These are phyloP conservation scores for Debaryomyces singareniensis DNA, from an alignment of 1,139 yeast genomes.

Conservation along the genomic window DNA sequence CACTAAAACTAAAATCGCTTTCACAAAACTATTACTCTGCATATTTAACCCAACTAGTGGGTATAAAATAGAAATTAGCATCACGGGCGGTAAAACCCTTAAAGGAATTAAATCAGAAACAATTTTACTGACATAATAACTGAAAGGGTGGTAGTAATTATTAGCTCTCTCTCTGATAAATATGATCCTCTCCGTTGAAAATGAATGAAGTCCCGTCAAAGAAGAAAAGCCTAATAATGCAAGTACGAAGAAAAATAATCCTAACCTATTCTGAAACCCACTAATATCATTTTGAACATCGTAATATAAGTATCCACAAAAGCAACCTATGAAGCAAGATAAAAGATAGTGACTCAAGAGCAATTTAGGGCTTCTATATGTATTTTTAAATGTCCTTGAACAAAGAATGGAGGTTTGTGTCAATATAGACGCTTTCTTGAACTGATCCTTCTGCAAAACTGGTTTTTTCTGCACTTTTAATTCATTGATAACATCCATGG, in stretches of 20 bases:
- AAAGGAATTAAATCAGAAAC: slow-evolving; percentile 86
- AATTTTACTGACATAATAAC: slow-evolving; percentile 80
- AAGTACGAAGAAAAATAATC: slow-evolving; percentile 81
- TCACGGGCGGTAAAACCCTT: slow-evolving; percentile 82
- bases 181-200: slow-evolving; percentile 80
- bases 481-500: slow-evolving; percentile 42
- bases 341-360: slow-evolving; percentile 76
- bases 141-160: slow-evolving; percentile 81
- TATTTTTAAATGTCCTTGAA: slow-evolving; percentile 83
- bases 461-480: slow-evolving; percentile 16
- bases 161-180: slow-evolving; percentile 91
- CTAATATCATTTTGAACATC: slow-evolving; percentile 81
- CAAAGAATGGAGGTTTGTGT: slow-evolving; percentile 67
- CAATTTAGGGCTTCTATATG: slow-evolving; percentile 85
- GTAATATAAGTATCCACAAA: slow-evolving; percentile 83
- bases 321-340: slow-evolving; percentile 68
- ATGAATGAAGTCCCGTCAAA: slow-evolving; percentile 83
- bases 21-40: slow-evolving; percentile 71
- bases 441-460: slow-evolving; percentile 30
- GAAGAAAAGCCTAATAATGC: slow-evolving; percentile 93
- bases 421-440: slow-evolving; percentile 48
- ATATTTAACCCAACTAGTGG: slow-evolving; percentile 86
- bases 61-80: slow-evolving; percentile 78
- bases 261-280: slow-evolving; percentile 93
- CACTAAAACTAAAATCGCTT: slow-evolving; percentile 62